Evolutionary conservation across 768 basidiomycete genomes (phyloP), one percentile per base, ranked within the genome.

Genomic region (Boletus rubropictus): DNA sequence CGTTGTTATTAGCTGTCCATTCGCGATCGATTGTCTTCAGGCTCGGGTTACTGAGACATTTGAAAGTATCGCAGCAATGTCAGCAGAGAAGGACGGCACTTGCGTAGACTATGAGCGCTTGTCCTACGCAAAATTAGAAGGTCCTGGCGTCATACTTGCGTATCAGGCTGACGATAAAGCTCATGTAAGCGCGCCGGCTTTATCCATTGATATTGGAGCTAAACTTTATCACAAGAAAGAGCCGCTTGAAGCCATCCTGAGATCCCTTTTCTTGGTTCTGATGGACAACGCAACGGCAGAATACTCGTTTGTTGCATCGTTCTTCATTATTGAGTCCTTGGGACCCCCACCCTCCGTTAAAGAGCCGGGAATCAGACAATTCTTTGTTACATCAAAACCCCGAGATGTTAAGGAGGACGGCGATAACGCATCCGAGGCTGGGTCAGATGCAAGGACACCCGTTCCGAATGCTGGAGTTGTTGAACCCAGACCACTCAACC

Each of bases 271-370:
- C 39, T 72, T 98, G 42, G 94, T 96, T 43, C 79, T 98, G 50
- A 83, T 95, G 78, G 93, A 97, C 70, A 98, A 99, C 60, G 85
- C 89, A 4, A 88, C 88, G 1, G 81, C 92, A 24, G 95, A 98
- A 68, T 95, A 93, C 66, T 74, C 82, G 1, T 98, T 98, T 58
- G 68, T 96, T 42, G 79, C 81, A 9, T 71, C 81, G 0, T 98
- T 99, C 71, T 98, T 98, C 70, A 72, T 78, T 6, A 55, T 56
- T 5, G 64, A 62, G 49, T 60, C 51, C 5, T 44, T 51, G 29
- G 60, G 34, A 50, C 57, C 42, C 6, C 56, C 62, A 1, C 46
- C 68, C 2, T 64, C 69, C 17, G 59, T 67, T 10, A 53, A 52
- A 22, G 78, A 76, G 39, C 48, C 60, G 3, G 65, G 67, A 32